Evolutionary conservation across 495 filamentous ascomycete species (phyloP).

Genomic region (Xylaria cubensis): DNA sequence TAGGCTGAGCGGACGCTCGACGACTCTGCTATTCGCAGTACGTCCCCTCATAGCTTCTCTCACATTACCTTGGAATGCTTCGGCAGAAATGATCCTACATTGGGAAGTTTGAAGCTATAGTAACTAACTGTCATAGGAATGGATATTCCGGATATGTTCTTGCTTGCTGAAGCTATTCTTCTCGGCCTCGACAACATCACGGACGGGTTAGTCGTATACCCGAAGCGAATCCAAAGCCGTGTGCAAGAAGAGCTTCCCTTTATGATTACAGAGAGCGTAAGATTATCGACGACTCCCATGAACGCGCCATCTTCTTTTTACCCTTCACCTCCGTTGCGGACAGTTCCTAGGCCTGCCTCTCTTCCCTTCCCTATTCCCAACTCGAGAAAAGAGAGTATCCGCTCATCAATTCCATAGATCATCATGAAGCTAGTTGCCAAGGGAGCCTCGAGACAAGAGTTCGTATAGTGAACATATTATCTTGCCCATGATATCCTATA

Average conservation of each 20-base stretch:
- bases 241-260: slow-evolving; percentile 69
- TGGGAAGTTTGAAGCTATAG: not conserved
- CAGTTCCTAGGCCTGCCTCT: not conserved
- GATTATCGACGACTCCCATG: not conserved
- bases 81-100: not conserved
- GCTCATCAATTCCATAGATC: slow-evolving; percentile 54
- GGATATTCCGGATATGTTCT: slow-evolving; percentile 59
- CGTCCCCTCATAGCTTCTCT: not conserved
- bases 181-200: slow-evolving; percentile 74
- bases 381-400: not conserved
- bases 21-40: slow-evolving; percentile 68
- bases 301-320: not conserved
- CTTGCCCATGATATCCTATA: not conserved
- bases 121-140: slow-evolving; percentile 22
- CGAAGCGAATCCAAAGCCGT: slow-evolving; percentile 67
- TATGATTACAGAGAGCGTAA: slow-evolving; percentile 40
- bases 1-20: slow-evolving; percentile 52
- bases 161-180: slow-evolving; percentile 71
- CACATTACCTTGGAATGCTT: not conserved
- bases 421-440: slow-evolving; percentile 84
- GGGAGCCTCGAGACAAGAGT: slow-evolving; percentile 80
- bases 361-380: not conserved
- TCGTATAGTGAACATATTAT: slow-evolving; percentile 1
- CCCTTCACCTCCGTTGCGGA: not conserved
- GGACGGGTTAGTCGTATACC: slow-evolving; percentile 76